Percentiles rank a stretch among this genome's conserved stretches.
Conservation (phyloP, 805 yeast species). For the Blastobotrys peoriensis region DNA sequence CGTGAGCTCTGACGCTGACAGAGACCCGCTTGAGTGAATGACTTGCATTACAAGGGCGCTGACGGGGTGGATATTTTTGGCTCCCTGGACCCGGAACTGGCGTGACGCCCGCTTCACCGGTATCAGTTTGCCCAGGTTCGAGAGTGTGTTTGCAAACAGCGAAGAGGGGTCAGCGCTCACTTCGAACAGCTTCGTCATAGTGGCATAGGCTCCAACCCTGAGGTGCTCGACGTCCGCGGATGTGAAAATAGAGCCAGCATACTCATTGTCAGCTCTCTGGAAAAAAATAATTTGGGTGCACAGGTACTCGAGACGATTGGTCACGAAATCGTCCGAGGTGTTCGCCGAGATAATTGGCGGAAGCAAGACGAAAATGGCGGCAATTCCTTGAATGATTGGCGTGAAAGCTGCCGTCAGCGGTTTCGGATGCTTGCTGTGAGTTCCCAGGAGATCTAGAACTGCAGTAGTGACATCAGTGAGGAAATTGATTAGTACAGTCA, state of each 20-base stretch:
- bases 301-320: not conserved
- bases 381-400: not conserved
- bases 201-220: not conserved
- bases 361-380: not conserved
- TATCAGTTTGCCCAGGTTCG: not conserved
- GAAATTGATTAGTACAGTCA: not conserved
- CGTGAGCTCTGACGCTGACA: not conserved
- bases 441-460: not conserved
- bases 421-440: not conserved
- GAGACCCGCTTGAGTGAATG: not conserved
- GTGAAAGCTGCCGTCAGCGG: not conserved
- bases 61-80: constrained; percentile 2
- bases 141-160: not conserved
- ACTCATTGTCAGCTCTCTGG: not conserved
- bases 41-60: constrained; percentile 1
- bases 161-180: not conserved
- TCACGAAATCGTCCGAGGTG: not conserved
- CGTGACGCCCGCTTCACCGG: not conserved
- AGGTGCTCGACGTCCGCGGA: not conserved
- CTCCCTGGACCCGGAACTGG: not conserved
- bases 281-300: not conserved
- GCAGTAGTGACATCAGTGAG: not conserved
- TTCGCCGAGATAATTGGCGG: not conserved
- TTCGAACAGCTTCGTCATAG: not conserved
- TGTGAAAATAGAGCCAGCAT: not conserved